A percentile compares a stretch with the other conserved stretches of the same genome.
phyloP scores from a whole-genome alignment of 345 rosid species.

The Anastatica hierochuntica region DNA sequence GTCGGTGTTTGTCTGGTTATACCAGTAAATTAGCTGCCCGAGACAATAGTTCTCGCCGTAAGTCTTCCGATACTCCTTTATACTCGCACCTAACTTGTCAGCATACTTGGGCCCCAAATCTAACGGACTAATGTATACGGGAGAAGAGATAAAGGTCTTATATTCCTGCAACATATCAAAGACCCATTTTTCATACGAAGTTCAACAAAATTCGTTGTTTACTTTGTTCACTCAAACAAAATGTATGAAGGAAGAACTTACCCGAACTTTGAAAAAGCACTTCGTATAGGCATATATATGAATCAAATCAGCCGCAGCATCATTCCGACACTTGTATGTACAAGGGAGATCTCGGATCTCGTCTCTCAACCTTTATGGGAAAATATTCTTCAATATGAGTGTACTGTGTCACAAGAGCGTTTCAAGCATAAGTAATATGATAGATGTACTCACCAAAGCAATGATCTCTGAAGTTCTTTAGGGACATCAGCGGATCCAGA shows the following conservation, averaged over 20 bases:
- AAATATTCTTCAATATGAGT: constrained; percentile 3
- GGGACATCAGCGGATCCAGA: constrained; percentile 49
- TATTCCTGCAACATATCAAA: constrained; percentile 48
- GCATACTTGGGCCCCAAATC: constrained; percentile 85
- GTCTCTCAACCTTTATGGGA: constrained; percentile 75
- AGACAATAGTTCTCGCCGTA: constrained; percentile 93
- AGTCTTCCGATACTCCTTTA: constrained; percentile 70
- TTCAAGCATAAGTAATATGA: neutral
- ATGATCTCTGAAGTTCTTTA: constrained; percentile 70
- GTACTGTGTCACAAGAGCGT: neutral
- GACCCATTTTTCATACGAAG: constrained; percentile 10
- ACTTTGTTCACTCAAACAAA: constrained; percentile 3
- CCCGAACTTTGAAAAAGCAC: constrained; percentile 70
- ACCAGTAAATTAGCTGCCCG: constrained; percentile 96
- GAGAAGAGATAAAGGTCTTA: constrained; percentile 64
- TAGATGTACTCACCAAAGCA: constrained; percentile 67
- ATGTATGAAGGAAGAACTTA: constrained; percentile 27
- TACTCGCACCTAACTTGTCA: constrained; percentile 58
- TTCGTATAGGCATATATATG: constrained; percentile 89
- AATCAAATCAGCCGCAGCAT: constrained; percentile 98
- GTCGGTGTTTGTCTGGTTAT: constrained; percentile 68
- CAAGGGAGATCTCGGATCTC: constrained; percentile 83
- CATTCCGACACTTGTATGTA: constrained; percentile 87
- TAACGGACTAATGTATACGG: constrained; percentile 82
- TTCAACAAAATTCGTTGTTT: neutral